These are phyloP conservation scores for Citrus trifoliata DNA, from an alignment of 345 rosid species.

Conservation along the genomic window DNA sequence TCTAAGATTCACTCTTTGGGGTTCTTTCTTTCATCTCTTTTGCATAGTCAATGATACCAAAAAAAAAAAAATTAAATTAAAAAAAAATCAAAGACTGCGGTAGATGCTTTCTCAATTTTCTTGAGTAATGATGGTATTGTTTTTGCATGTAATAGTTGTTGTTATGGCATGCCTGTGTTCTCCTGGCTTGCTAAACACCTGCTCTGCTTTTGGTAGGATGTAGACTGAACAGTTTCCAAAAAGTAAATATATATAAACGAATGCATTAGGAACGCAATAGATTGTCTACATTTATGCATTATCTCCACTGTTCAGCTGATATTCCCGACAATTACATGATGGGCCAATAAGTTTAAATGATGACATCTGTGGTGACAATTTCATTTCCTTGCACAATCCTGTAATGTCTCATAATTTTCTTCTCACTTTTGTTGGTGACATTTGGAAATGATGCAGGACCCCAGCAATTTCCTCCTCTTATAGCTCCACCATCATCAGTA, in stretches of 20 bases:
- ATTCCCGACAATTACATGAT: background rate
- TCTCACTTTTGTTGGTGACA: background rate
- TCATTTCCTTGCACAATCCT: background rate
- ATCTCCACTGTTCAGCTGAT: background rate
- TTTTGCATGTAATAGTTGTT: background rate
- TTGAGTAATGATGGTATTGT: background rate
- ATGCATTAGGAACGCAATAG: background rate
- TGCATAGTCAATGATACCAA: background rate
- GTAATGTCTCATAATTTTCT: background rate
- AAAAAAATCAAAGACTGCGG: background rate
- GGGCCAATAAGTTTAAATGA: background rate
- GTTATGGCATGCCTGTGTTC: background rate
- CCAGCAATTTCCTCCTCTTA: conserved; percentile 61
- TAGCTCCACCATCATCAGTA: conserved; percentile 78
- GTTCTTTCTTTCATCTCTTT: background rate
- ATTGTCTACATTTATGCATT: background rate
- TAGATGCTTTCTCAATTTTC: background rate
- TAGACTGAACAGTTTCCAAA: background rate
- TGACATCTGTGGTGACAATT: background rate
- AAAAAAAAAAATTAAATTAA: background rate
- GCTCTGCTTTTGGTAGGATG: background rate
- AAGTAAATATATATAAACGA: background rate
- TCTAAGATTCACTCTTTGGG: background rate
- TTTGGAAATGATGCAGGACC: conserved; percentile 54
- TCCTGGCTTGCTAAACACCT: background rate